Evolutionary conservation across 2,329 filamentous ascomycete genomes (phyloP), one percentile per base, ranked within the genome.

Genomic region (Sclerotiophoma versabilis): DNA sequence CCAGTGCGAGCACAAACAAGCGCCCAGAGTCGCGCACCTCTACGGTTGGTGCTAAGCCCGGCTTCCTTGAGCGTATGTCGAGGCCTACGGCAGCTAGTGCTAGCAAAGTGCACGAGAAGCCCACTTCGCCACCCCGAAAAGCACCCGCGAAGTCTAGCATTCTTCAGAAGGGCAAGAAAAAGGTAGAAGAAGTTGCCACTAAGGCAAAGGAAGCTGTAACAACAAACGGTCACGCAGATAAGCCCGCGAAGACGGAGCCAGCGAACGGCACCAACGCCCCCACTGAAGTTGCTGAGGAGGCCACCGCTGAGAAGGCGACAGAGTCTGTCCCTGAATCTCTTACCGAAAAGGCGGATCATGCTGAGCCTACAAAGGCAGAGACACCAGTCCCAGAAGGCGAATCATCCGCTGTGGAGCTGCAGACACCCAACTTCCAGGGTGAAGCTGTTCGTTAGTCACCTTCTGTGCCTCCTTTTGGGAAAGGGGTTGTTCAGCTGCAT

Each of bases 1-100:
- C 73, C 10, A 63, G 45, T 48, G 58, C 58, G 41, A 58, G 62
- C 25, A 61, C 66, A 29, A 51, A 58, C 36, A 87, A 85, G 73
- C 86, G 83, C 60, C 70, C 79, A 9, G 76, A 76, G 27, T 82
- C 55, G 71, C 80, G 72, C 69, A 79, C 63, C 65, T 82, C 44
- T 58, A 80, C 80, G 56, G 78, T 83, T 22, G 80, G 79, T 39
- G 82, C 83, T 15, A 80, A 89, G 1, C 87, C 90, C 60, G 76
- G 85, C 12, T 93, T 93, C 75, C 77, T 93, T 22, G 89, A 88
- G n/a, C 84, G 90, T 46, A 92, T 93, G 89, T 92, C 88, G 85
- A 81, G 89, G 33, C 90, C 90, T 2, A 93, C 90, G 0, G 84
- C 88, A 37, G 80, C 84, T 38, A 91, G 87, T 5, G 82, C 87